Conservation (phyloP, 148 eudicot genomes). For the Rhododendron vialii region DNA sequence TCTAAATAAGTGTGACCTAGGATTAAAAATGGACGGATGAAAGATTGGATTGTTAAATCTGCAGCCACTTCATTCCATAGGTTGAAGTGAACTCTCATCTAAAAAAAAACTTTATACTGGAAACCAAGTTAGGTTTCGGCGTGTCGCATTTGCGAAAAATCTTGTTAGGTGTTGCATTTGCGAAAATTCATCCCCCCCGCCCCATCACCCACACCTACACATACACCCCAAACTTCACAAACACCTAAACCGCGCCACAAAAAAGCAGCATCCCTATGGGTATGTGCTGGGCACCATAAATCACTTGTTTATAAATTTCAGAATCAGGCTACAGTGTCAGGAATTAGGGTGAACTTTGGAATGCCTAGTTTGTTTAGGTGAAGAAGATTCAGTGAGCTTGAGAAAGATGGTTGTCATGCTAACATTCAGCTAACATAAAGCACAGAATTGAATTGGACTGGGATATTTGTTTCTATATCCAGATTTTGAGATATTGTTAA, state of each 20-base stretch:
- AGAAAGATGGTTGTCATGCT: slow-evolving; percentile 5
- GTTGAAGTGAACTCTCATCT: not conserved
- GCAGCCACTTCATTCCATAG: not conserved
- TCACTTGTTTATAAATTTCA: not conserved
- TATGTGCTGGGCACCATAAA: not conserved
- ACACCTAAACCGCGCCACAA: not conserved
- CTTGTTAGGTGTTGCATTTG: not conserved
- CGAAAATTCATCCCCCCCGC: not conserved
- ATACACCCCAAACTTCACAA: not conserved
- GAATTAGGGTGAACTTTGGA: not conserved
- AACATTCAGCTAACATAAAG: not conserved
- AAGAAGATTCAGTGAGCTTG: not conserved
- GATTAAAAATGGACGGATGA: not conserved
- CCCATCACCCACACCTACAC: not conserved
- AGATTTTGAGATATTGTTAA: not conserved
- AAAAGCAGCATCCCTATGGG: not conserved
- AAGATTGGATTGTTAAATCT: not conserved
- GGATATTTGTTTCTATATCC: not conserved
- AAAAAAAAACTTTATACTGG: not conserved
- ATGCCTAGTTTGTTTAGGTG: not conserved
- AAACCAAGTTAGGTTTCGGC: not conserved
- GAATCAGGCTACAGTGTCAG: not conserved
- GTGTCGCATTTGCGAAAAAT: not conserved
- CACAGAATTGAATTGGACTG: not conserved
- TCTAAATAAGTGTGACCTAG: not conserved